These are phyloP conservation scores for Termitomyces sp. DNA, from an alignment of 768 basidiomycete species.

Conservation along the genomic window DNA sequence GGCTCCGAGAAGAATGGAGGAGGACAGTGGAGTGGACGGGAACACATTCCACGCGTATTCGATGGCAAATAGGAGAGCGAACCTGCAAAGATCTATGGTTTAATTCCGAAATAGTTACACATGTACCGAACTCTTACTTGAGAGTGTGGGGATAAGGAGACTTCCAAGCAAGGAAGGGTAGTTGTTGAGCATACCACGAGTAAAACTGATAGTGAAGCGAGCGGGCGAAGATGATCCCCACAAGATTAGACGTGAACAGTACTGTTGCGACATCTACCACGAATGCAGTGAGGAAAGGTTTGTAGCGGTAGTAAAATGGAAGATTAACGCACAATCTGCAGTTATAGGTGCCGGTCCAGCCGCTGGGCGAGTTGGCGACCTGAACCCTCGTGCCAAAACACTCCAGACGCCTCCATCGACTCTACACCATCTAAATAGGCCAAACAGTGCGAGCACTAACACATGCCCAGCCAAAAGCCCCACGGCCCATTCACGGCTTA, in stretches of 20 bases:
- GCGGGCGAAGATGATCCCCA: constrained; percentile 88
- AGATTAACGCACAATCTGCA: constrained; percentile 53
- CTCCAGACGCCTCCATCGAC: constrained; percentile 60
- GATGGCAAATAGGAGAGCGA: constrained; percentile 53
- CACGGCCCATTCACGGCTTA: constrained; percentile 55
- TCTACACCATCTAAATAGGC: constrained; percentile 70
- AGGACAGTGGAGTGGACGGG: constrained; percentile 61
- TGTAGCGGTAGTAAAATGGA: neutral
- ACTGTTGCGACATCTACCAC: constrained; percentile 68
- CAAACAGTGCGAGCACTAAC: constrained; percentile 56
- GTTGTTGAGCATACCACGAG: constrained; percentile 91
- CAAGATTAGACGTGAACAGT: constrained; percentile 86
- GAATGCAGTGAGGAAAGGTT: constrained; percentile 10
- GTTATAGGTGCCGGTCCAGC: constrained; percentile 42
- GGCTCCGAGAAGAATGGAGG: constrained; percentile 21
- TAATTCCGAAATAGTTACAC: constrained; percentile 3
- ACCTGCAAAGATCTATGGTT: constrained; percentile 33
- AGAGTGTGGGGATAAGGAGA: constrained; percentile 56
- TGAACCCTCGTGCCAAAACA: constrained; percentile 52
- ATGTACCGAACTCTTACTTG: constrained; percentile 42
- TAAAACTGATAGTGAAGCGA: constrained; percentile 99
- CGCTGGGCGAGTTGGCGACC: constrained; percentile 46
- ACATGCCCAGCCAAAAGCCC: constrained; percentile 66
- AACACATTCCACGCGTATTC: constrained; percentile 90
- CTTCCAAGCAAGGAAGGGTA: constrained; percentile 80